A percentile compares a stretch with the other conserved stretches of the same genome.
These are phyloP conservation scores for Pholiota conissans DNA, from an alignment of 768 basidiomycete species.

Conservation along the genomic window DNA sequence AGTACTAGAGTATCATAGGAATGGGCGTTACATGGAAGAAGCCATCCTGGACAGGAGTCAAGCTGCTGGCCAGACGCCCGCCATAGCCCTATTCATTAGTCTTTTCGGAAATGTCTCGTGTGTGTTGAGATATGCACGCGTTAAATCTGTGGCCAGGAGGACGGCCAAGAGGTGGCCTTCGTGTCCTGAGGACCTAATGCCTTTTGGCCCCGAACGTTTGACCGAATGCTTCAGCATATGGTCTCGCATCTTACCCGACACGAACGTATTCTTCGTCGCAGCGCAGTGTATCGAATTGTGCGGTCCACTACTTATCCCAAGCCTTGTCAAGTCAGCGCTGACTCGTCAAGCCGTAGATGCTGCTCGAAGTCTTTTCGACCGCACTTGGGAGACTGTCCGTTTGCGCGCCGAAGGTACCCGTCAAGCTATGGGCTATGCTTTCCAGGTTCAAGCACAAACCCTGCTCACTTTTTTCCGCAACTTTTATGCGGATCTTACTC, in stretches of 20 bases:
- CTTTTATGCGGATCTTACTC: not conserved
- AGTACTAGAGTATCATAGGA: not conserved
- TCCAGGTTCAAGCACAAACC: not conserved
- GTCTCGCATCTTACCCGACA: not conserved
- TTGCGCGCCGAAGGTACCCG: not conserved
- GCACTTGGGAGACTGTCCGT: conserved; percentile 1
- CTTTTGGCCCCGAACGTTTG: conserved; percentile 1
- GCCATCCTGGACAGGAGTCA: not conserved
- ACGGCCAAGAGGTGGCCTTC: too few relatives aligned
- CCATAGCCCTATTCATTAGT: not conserved
- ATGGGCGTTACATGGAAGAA: not conserved
- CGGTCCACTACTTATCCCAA: not conserved
- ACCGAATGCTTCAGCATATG: not conserved
- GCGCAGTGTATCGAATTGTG: conserved; percentile 2
- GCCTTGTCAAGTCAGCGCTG: not conserved
- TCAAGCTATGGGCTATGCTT: not conserved
- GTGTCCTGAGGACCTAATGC: not conserved
- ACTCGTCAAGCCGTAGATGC: not conserved
- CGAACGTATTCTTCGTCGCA: not conserved
- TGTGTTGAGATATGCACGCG: not conserved
- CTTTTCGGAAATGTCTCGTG: not conserved
- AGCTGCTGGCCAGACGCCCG: not conserved
- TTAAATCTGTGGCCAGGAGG: not conserved
- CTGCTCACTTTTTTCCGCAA: not conserved
- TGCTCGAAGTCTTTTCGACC: not conserved